Evolutionary conservation across 768 basidiomycete genomes (phyloP), one percentile per base, ranked within the genome.

Genomic region (Tulasnella sp.): DNA sequence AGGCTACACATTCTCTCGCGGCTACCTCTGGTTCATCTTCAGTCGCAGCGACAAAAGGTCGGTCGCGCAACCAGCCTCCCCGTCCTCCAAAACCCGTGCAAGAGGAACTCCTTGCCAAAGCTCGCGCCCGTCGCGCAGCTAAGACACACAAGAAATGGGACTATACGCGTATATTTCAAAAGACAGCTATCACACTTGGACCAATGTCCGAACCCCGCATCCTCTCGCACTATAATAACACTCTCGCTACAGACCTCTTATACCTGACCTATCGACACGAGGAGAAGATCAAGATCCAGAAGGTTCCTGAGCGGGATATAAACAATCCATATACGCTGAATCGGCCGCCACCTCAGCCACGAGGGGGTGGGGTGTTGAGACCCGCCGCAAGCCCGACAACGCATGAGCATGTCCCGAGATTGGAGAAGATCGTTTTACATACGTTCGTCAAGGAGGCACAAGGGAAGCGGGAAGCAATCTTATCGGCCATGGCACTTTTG

Each of bases 231-330:
- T 97, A 96, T 75, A 69, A 87, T 70, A 73, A 74, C 41, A 84
- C 92, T 8, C 77, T 98, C 61, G 81, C 81, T 21, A 86, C 92
- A 70, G 80, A 97, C 73, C 76, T 92, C 65, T 82, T 98, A 79
- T 99, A 99, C 78, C 84, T 97, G 79, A 86, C 85, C 54, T 96
- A 97, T 75, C 74, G 79, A 51, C 94, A 97, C 71, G 66, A 64
- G 29, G 61, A 65, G 17, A 68, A 38, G 53, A 59, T 30, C 59
- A 60, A 60, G 62, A 63, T 41, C 50, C 62, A 60, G 54, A 59
- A 44, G 74, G 70, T n/a, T 71, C 77, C 4, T 78, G 76, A 48
- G 77, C 78, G 11, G 72, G 76, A 10, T 75, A 76, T 8, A 79
- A 81, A 60, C 71, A 80, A 92, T 68, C 91, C 92, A 0, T 96